Percentiles rank a stretch among this genome's conserved stretches.
These are phyloP conservation scores for Berkeleyomyces basicola DNA, from an alignment of 2,329 filamentous ascomycete species.

Conservation along the genomic window DNA sequence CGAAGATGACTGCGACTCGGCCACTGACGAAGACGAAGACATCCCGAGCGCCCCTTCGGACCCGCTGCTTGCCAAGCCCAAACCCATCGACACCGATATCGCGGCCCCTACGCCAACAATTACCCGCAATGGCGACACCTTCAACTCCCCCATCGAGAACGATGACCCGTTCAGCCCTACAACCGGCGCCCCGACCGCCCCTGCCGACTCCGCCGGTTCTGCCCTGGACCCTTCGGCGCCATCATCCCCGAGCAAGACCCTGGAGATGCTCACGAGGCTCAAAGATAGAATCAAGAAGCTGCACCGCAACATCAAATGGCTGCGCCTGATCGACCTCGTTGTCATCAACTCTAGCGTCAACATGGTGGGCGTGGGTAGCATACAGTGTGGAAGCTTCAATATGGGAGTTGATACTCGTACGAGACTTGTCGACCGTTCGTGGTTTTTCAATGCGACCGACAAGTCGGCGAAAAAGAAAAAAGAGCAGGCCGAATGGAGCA, in stretches of 20 bases:
- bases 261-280: slow-evolving; percentile 58
- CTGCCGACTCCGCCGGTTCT: slow-evolving; percentile 13
- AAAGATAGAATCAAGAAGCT: slow-evolving; percentile 79
- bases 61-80: neutral
- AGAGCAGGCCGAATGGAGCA: slow-evolving; percentile 81
- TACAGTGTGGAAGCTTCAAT: slow-evolving; percentile 73
- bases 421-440: slow-evolving; percentile 79
- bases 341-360: slow-evolving; percentile 64
- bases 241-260: slow-evolving; percentile 49
- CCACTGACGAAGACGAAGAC: slow-evolving; percentile 10
- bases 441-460: slow-evolving; percentile 53
- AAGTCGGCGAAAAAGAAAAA: slow-evolving; percentile 32
- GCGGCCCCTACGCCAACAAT: slow-evolving; percentile 14
- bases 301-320: slow-evolving; percentile 74
- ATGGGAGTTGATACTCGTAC: slow-evolving; percentile 78
- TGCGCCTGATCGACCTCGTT: slow-evolving; percentile 76
- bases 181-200: slow-evolving; percentile 11
- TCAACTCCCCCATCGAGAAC: slow-evolving; percentile 14
- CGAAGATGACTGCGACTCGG: slow-evolving; percentile 14
- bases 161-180: slow-evolving; percentile 15
- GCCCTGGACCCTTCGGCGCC: slow-evolving; percentile 15
- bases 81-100: neutral
- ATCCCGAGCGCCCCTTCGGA: neutral
- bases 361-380: slow-evolving; percentile 62
- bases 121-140: slow-evolving; percentile 17